phyloP scores from a whole-genome alignment of 345 rosid genomes.

The Lenwebbia sp. region DNA sequence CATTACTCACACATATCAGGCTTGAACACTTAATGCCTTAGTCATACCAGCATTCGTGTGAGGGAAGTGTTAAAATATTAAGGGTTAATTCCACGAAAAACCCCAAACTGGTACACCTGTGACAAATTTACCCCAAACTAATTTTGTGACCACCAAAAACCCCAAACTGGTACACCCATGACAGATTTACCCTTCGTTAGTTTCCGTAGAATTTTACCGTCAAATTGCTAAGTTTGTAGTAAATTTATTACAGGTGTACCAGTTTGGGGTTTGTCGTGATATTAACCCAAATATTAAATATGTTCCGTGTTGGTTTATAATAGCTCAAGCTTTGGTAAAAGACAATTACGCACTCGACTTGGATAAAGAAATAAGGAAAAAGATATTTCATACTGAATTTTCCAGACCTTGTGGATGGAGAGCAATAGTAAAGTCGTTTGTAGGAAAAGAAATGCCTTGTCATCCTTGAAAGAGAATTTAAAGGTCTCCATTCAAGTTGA shows the following conservation, averaged over 20 bases:
- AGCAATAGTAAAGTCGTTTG: neutral
- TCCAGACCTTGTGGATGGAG: neutral
- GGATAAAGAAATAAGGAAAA: neutral
- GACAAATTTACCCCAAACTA: too few species aligned
- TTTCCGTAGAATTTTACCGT: too few species aligned
- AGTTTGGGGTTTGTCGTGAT: too few species aligned
- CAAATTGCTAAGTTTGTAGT: too few species aligned
- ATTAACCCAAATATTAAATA: neutral
- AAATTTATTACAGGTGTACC: too few species aligned
- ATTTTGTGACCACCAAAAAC: too few species aligned
- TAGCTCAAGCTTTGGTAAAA: neutral
- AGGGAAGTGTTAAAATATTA: neutral
- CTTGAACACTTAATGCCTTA: neutral
- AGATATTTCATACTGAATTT: neutral
- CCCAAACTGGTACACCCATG: too few species aligned
- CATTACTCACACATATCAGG: neutral
- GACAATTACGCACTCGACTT: neutral
- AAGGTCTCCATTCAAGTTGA: neutral
- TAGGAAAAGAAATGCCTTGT: neutral
- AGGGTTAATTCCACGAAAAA: neutral
- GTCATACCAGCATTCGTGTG: neutral
- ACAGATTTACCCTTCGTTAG: too few species aligned
- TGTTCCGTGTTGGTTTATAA: neutral
- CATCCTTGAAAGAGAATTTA: neutral
- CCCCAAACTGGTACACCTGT: too few species aligned